A percentile compares a stretch with the other conserved stretches of the same genome.
Evolutionary conservation across 176 grass and related monocot genomes (phyloP).

Genomic region (Eleusine coracana): DNA sequence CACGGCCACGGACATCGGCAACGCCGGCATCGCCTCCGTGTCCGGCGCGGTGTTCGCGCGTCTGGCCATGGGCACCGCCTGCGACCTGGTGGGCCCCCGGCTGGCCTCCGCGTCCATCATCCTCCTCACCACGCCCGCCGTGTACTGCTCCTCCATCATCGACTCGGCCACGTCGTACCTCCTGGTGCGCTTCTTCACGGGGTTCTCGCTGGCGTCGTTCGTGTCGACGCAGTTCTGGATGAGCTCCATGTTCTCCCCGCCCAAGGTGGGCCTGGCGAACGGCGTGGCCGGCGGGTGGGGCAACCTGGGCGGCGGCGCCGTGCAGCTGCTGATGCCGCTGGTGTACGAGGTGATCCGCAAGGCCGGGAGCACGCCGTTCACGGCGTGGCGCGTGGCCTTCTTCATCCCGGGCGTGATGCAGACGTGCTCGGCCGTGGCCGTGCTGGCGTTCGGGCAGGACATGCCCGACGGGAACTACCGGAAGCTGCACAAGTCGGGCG

Average conservation of each 20-base stretch:
- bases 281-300: conserved; percentile 91
- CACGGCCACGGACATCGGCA: conserved; percentile 85
- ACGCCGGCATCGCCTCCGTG: conserved; percentile 92
- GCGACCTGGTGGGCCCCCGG: conserved; percentile 80
- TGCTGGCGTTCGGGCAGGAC: conserved; percentile 80
- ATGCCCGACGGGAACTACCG: conserved; percentile 87
- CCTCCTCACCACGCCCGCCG: conserved; percentile 78
- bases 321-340: conserved; percentile 88
- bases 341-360: conserved; percentile 67
- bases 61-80: conserved; percentile 91
- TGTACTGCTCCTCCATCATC: conserved; percentile 81
- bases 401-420: conserved; percentile 91
- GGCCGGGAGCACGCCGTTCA: conserved; percentile 73
- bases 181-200: conserved; percentile 88
- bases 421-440: conserved; percentile 64
- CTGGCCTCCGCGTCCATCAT: conserved; percentile 79
- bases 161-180: conserved; percentile 53
- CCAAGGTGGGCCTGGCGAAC: conserved; percentile 84
- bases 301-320: conserved; percentile 90
- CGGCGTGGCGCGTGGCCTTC: conserved; percentile 85
- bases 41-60: conserved; percentile 88
- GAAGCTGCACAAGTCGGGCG: conserved; percentile 64
- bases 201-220: conserved; percentile 92
- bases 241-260: conserved; percentile 93
- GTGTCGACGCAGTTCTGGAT: conserved; percentile 98